A percentile compares a stretch with the other conserved stretches of the same genome.
These are phyloP conservation scores for Stephania yunnanensis DNA, from an alignment of 164 flowering plant genomes.

Conservation along the genomic window DNA sequence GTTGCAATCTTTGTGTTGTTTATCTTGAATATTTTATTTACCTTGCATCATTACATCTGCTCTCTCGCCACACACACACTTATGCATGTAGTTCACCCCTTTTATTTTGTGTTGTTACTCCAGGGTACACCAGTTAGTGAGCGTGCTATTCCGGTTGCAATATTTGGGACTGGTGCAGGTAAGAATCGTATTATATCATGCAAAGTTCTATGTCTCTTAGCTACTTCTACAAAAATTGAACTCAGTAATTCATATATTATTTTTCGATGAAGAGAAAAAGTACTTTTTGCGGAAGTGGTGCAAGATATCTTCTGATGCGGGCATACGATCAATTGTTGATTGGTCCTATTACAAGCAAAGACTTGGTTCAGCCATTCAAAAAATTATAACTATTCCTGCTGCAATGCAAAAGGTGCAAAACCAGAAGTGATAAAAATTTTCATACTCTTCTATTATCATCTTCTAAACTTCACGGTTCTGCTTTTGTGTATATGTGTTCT, in stretches of 20 bases:
- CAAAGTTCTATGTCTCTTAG: not conserved
- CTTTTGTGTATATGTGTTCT: not conserved
- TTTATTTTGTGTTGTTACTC: constrained; percentile 4
- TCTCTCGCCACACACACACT: not conserved
- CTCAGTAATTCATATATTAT: not conserved
- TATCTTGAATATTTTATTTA: no score
- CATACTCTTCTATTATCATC: not conserved
- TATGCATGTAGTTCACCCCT: not conserved
- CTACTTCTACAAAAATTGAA: not conserved
- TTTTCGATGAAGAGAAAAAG: constrained; percentile 58
- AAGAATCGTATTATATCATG: constrained; percentile 12
- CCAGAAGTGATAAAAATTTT: not conserved
- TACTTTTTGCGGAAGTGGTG: constrained; percentile 89
- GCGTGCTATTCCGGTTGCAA: constrained; percentile 98
- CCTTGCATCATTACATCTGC: not conserved
- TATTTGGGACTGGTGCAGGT: constrained; percentile 90
- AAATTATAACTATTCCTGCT: constrained; percentile 96
- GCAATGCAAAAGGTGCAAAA: constrained; percentile 95
- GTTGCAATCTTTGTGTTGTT: no score
- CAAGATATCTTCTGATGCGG: constrained; percentile 82
- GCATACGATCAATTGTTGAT: constrained; percentile 84
- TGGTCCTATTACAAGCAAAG: constrained; percentile 99
- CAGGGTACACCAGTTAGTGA: constrained; percentile 99
- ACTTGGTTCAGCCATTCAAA: constrained; percentile 91
- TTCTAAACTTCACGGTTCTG: not conserved